A percentile compares a stretch with the other conserved stretches of the same genome.
These are phyloP conservation scores for Teunomyces barrocoloradensis DNA, from an alignment of 805 yeast species.

Conservation along the genomic window DNA sequence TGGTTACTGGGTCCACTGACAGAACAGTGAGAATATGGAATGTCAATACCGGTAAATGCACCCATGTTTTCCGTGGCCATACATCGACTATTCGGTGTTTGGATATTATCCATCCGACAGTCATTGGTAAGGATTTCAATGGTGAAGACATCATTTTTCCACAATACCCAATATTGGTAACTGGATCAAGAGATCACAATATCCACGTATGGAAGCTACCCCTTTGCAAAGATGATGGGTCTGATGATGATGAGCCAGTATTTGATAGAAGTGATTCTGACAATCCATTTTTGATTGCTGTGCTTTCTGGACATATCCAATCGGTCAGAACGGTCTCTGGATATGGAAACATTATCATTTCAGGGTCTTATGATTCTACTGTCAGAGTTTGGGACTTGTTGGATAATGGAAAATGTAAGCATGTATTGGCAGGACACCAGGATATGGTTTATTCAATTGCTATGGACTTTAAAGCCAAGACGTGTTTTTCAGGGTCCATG, in stretches of 20 bases:
- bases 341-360: slow-evolving; percentile 74
- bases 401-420: slow-evolving; percentile 66
- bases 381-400: slow-evolving; percentile 88
- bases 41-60: slow-evolving; percentile 76
- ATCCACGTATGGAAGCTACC: slow-evolving; percentile 59
- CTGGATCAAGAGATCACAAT: slow-evolving; percentile 46
- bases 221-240: slow-evolving; percentile 35
- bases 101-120: slow-evolving; percentile 71
- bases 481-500: slow-evolving; percentile 90
- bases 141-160: slow-evolving; percentile 61
- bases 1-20: slow-evolving; percentile 94
- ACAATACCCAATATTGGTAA: slow-evolving; percentile 58
- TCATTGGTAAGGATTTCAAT: slow-evolving; percentile 58
- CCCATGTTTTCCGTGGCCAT: slow-evolving; percentile 89
- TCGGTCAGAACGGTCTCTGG: slow-evolving; percentile 89
- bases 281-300: slow-evolving; percentile 66
- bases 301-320: slow-evolving; percentile 60
- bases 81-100: slow-evolving; percentile 90
- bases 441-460: slow-evolving; percentile 89
- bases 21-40: slow-evolving; percentile 94
- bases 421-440: slow-evolving; percentile 76
- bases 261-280: slow-evolving; percentile 29
- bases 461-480: slow-evolving; percentile 66
- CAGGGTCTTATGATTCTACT: slow-evolving; percentile 88
- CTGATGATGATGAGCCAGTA: slow-evolving; percentile 30